These are phyloP conservation scores for Backusella australiensis DNA, from an alignment of 192 early-diverging fungal genomes.

Conservation along the genomic window DNA sequence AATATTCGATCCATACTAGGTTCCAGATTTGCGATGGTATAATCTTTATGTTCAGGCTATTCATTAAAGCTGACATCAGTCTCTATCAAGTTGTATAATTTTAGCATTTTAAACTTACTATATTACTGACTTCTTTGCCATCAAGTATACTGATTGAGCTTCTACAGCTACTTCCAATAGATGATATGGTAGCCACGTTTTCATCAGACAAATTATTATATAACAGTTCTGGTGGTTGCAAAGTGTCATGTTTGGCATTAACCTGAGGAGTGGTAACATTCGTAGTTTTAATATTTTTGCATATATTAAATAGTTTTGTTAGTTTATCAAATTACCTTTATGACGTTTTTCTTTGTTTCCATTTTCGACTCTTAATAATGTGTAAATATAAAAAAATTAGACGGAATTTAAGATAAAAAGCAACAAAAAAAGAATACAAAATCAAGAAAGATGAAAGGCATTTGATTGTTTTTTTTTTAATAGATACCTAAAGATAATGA, in stretches of 20 bases:
- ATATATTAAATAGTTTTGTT: neutral
- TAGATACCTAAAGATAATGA: neutral
- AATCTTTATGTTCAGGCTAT: neutral
- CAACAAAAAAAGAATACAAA: neutral
- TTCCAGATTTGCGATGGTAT: neutral
- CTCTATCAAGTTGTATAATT: neutral
- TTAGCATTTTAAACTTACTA: neutral
- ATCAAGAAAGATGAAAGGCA: neutral
- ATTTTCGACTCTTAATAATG: neutral
- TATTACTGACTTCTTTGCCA: neutral
- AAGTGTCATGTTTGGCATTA: neutral
- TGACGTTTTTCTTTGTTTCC: neutral
- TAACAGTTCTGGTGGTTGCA: neutral
- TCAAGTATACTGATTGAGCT: constrained; percentile 1
- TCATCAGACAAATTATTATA: neutral
- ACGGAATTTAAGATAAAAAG: neutral
- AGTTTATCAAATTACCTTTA: neutral
- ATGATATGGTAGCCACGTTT: neutral
- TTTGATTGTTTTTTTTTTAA: neutral
- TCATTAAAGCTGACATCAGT: neutral
- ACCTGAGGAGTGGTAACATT: neutral
- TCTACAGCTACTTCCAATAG: neutral
- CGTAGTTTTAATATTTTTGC: neutral
- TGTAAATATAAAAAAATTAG: neutral
- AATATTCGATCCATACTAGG: neutral